Evolutionary conservation across 73 alveolate genomes (phyloP).

Genomic region (Symbiodinium natans): DNA sequence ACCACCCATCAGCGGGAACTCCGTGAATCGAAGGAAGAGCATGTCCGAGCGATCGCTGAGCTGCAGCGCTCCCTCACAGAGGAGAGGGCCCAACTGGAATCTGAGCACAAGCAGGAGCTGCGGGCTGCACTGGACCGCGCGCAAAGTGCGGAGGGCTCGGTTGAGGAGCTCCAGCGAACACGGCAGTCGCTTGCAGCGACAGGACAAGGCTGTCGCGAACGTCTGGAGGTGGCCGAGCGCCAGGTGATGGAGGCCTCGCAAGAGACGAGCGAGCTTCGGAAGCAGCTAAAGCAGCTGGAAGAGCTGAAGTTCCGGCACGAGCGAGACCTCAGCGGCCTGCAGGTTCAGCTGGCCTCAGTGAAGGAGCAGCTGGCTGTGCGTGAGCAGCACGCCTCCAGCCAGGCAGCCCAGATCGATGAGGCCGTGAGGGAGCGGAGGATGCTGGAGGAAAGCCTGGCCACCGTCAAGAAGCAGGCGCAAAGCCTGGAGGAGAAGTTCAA

Average conservation of each 20-base stretch:
- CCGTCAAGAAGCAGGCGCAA: slow-evolving; percentile 74
- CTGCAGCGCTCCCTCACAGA: slow-evolving; percentile 3
- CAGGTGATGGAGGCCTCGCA: slow-evolving; percentile 6
- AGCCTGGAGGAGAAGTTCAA: slow-evolving; percentile 40
- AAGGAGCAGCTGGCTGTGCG: slow-evolving; percentile 47
- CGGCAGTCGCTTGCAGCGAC: slow-evolving; percentile 45
- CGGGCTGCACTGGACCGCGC: slow-evolving; percentile 51
- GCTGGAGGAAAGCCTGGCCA: slow-evolving; percentile 28
- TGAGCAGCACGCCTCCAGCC: slow-evolving; percentile 63
- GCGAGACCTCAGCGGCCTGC: slow-evolving; percentile 44
- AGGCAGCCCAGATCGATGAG: slow-evolving; percentile 69
- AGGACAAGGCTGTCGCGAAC: background rate
- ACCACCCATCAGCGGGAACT: slow-evolving; percentile 59
- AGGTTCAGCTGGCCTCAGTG: slow-evolving; percentile 54
- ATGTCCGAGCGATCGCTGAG: background rate
- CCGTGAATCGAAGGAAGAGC: slow-evolving; percentile 32
- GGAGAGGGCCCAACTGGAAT: background rate
- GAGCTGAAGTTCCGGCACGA: slow-evolving; percentile 27
- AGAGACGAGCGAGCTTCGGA: slow-evolving; percentile 36
- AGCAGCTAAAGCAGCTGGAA: slow-evolving; percentile 33
- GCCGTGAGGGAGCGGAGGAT: slow-evolving; percentile 57
- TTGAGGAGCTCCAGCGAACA: slow-evolving; percentile 11
- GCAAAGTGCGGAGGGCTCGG: slow-evolving; percentile 37
- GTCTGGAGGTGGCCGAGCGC: slow-evolving; percentile 5
- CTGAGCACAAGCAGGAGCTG: slow-evolving; percentile 20